Base-by-base conservation (phyloP, 352 stramenopile genomes). In the Pythium dissimile region DNA sequence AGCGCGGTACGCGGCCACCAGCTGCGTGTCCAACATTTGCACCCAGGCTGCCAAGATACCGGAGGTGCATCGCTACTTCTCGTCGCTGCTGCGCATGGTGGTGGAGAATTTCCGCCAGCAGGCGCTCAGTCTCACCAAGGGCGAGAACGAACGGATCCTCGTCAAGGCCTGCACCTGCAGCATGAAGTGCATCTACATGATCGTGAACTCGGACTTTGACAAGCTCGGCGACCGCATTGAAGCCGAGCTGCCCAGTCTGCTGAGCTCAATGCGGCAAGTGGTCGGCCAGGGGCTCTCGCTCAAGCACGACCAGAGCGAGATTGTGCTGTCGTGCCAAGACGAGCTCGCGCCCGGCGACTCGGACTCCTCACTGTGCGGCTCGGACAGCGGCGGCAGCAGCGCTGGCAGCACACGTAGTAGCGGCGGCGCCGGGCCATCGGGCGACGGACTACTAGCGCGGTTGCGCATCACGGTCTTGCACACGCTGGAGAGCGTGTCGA, bases 31-130 rank as follows among this genome's bases (percentile, higher is more conserved):
- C 18, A 88, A 84, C 43, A 88, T 95, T 43, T 91, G 77, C 59
- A 72, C 72, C 1, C 80, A 88, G 24, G 72, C 78, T 0, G 73
- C 72, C n/a, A 86, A 88, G 62, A 85, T 80, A 27, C 76, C 85
- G 1, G 72, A 87, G 45, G 73, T 88, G 31, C 76, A 86, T 51
- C 70, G 75, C 32, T 84, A 80, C 63, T 89, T 90, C 75, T 65
- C 75, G 39, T 67, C 73, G 61, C 72, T 95, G 69, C 54, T 92
- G 61, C 80, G 78, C 15, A 89, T 92, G 67, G 79, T 92, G 43
- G 78, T 91, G 34, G 85, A 95, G 62, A 95, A 95, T 54, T 89
- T 93, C 47, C 75, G 83, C 5, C 81, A 93, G 55, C 85, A 95
- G 55, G 70, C 76, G 23, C 71, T 76, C 7, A 88, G 79, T 37